Base-by-base conservation (phyloP, 2,329 filamentous ascomycete species). In the Macrophomina phaseolina region DNA sequence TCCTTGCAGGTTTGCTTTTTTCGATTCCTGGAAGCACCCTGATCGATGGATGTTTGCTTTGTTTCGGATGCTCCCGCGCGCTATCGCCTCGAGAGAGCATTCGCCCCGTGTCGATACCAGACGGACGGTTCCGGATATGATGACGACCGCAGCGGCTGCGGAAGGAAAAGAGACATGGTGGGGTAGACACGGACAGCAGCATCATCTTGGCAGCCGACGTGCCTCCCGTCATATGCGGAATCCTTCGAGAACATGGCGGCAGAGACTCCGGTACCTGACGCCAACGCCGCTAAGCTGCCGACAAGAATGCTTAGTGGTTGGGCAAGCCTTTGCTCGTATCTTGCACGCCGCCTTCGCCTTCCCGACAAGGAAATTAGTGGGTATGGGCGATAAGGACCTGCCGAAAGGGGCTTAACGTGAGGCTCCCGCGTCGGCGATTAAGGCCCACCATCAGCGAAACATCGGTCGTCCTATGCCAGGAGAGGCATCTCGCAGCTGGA, bases 291-390 rank as follows among this genome's bases (percentile, higher is more conserved):
- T 18, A 60, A 60, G 55, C 1, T 18, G 52, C 52, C 8, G 16
- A 38, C 34, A 38, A 36, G 38, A 32, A 2, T 42, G 36, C 16
- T 60, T 60, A n/a, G 11, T 7, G 38, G 38, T 53, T 14, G 40
- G 45, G 38, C 32, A 60, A 60, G 55, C 40, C 18, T 45, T 23
- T 11, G 23, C 23, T 60, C 55, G 55, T 60, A 46, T 60, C 16
- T 18, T n/a, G 53, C 40, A n/a, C 45, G 45, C 32, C 28, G 40
- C 23, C 23, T 45, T 30, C 2, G 14, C 55, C 55, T 28, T 3
- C 38, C 55, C 6, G 5, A 46, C 1, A 34, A 4, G 40, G 55
- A 38, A 46, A 46, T 1, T 60, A 34, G 23, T 11, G 55, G 55
- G 38, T 23, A 2, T 23, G 16, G 3, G 28, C 34, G n/a, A 34